Evolutionary conservation across 495 filamentous ascomycete genomes (phyloP).

Genomic region (Aspergillus diversus): DNA sequence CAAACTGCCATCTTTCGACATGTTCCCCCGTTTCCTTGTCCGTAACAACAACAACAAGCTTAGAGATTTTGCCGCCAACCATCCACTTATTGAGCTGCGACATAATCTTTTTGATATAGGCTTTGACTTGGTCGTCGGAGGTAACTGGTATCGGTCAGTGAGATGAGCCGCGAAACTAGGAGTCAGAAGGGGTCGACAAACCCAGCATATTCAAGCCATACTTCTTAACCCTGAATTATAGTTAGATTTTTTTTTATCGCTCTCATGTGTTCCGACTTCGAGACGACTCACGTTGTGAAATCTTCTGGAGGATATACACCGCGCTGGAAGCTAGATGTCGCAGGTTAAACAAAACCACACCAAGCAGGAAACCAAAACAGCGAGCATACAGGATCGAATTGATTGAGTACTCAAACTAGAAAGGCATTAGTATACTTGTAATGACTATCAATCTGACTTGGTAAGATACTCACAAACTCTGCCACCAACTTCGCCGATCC

Average conservation of each 20-base stretch:
- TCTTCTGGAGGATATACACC: conserved; percentile 98
- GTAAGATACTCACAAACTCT: conserved; percentile 77
- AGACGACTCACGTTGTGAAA: conserved; percentile 78
- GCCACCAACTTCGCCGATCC: conserved; percentile 86
- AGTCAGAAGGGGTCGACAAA: conserved; percentile 35
- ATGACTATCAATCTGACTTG: neutral
- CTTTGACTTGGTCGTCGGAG: conserved; percentile 95
- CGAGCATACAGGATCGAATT: conserved; percentile 79
- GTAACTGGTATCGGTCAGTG: conserved; percentile 59
- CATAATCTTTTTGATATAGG: conserved; percentile 99
- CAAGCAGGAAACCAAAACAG: neutral
- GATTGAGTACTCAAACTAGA: conserved; percentile 92
- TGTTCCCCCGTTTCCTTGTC: conserved; percentile 95
- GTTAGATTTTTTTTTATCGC: conserved; percentile 6
- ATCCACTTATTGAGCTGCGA: conserved; percentile 95
- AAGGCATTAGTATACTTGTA: conserved; percentile 24
- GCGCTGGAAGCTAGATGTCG: conserved; percentile 73
- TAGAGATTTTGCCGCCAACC: conserved; percentile 91
- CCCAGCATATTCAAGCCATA: conserved; percentile 98
- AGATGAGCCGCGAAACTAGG: neutral
- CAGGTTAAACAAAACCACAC: conserved; percentile 17
- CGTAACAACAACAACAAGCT: conserved; percentile 94
- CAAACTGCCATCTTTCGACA: conserved; percentile 97
- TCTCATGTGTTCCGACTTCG: neutral
- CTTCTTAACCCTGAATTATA: conserved; percentile 77